Conservation (phyloP, 208 protist genomes). For the Naegleria gruberi region DNA sequence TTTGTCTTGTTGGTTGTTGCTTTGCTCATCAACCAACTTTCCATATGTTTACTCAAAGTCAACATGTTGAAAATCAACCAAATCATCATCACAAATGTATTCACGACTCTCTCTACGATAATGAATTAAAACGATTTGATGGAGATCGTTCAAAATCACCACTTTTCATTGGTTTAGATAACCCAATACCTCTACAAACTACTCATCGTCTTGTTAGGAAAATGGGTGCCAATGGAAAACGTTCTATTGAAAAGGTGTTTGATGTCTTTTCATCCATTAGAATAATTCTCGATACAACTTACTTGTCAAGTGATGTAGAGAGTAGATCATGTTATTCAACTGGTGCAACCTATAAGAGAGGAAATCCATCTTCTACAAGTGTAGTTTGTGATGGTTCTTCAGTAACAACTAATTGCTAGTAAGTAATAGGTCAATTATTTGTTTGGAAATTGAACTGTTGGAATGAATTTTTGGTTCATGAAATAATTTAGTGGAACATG, state of each 20-base stretch:
- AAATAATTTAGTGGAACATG: constrained; percentile 15
- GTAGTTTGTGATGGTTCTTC: neutral
- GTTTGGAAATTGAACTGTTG: too few species aligned
- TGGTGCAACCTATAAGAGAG: neutral
- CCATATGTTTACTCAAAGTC: neutral
- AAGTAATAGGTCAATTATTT: too few species aligned
- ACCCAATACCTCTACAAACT: neutral
- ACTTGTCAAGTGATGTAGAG: neutral
- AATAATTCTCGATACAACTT: neutral
- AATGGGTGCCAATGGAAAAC: neutral
- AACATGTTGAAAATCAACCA: neutral
- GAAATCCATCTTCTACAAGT: neutral
- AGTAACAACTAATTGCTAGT: neutral
- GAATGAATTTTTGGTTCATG: too few species aligned
- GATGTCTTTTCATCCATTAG: neutral
- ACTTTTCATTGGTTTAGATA: too few species aligned
- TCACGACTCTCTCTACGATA: neutral
- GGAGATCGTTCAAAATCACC: neutral
- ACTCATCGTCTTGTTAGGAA: neutral
- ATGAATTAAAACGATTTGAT: neutral
- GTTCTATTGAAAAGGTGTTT: neutral
- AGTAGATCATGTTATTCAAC: neutral
- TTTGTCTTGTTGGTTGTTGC: too few species aligned
- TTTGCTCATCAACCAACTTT: neutral
- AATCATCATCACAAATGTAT: neutral